phyloP scores from a whole-genome alignment of 1,139 yeast species.

The Magnusiomyces tetraspermus region DNA sequence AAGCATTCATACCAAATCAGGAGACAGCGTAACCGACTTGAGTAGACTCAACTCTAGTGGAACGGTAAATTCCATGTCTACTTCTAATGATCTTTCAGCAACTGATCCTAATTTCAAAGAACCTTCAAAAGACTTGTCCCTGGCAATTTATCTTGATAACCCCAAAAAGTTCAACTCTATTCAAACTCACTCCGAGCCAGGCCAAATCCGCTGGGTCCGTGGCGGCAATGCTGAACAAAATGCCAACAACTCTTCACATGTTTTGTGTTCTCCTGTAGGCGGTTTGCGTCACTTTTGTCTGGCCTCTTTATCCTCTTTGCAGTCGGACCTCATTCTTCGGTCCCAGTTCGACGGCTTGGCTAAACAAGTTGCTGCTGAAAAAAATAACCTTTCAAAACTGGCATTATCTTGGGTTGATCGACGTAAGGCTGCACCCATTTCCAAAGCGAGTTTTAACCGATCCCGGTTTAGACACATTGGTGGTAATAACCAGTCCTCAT shows the following conservation, averaged over 20 bases:
- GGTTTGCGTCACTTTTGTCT: slow-evolving; percentile 42
- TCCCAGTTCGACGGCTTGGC: slow-evolving; percentile 19
- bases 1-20: not conserved
- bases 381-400: slow-evolving; percentile 22
- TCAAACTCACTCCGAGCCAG: slow-evolving; percentile 31
- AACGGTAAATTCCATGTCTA: too few species aligned
- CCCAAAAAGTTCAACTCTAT: slow-evolving; percentile 26
- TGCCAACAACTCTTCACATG: slow-evolving; percentile 14
- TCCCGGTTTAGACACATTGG: slow-evolving; percentile 8
- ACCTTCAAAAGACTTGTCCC: slow-evolving; percentile 20
- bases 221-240: slow-evolving; percentile 13
- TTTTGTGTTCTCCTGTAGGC: slow-evolving; percentile 44
- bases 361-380: slow-evolving; percentile 24
- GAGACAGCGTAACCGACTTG: not conserved
- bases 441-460: slow-evolving; percentile 8
- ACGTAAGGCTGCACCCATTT: slow-evolving; percentile 7
- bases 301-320: slow-evolving; percentile 18
- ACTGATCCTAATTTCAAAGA: not conserved
- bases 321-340: slow-evolving; percentile 4
- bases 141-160: slow-evolving; percentile 28
- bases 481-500: slow-evolving; percentile 5
- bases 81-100: not conserved
- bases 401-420: slow-evolving; percentile 27
- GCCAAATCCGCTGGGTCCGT: slow-evolving; percentile 28
- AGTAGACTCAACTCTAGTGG: not conserved